Conservation (phyloP, 2,329 filamentous ascomycete genomes). For the Pseudogymnoascus sp. region DNA sequence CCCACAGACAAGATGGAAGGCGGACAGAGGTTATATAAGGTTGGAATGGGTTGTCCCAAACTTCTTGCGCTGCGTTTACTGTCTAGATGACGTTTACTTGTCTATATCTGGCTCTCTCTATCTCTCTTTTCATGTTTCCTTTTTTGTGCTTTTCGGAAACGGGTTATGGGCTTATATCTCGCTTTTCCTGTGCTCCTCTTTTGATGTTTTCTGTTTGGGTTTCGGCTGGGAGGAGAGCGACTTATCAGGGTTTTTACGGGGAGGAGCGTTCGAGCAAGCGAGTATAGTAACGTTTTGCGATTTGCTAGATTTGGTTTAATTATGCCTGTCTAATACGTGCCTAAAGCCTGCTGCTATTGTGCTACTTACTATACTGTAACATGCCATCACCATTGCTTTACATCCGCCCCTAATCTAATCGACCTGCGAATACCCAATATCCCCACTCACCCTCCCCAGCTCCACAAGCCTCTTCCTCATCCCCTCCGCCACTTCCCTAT, state of each 20-base stretch:
- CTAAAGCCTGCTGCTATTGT: background rate
- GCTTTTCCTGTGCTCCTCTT: background rate
- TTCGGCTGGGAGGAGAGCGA: background rate
- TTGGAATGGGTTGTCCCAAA: background rate
- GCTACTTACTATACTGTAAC: background rate
- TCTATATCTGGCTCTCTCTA: background rate
- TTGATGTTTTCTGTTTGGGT: background rate
- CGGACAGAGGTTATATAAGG: background rate
- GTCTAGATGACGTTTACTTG: background rate
- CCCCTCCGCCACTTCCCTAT: slow-evolving; percentile 46
- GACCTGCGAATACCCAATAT: slow-evolving; percentile 59
- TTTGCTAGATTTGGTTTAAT: slow-evolving; percentile 3
- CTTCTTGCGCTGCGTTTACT: background rate
- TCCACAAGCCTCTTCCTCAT: slow-evolving; percentile 59
- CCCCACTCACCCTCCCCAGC: slow-evolving; percentile 52
- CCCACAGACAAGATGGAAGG: background rate
- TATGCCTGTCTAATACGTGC: background rate
- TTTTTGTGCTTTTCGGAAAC: background rate
- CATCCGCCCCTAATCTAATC: slow-evolving; percentile 7
- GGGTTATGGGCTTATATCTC: background rate
- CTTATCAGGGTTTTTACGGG: background rate
- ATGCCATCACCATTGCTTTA: background rate
- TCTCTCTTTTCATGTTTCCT: background rate
- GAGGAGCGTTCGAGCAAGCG: background rate
- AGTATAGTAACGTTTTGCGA: background rate